Percentiles rank a stretch among this genome's conserved stretches.
Conservation (phyloP, 305 asterid species). For the Fraxinus sp. region DNA sequence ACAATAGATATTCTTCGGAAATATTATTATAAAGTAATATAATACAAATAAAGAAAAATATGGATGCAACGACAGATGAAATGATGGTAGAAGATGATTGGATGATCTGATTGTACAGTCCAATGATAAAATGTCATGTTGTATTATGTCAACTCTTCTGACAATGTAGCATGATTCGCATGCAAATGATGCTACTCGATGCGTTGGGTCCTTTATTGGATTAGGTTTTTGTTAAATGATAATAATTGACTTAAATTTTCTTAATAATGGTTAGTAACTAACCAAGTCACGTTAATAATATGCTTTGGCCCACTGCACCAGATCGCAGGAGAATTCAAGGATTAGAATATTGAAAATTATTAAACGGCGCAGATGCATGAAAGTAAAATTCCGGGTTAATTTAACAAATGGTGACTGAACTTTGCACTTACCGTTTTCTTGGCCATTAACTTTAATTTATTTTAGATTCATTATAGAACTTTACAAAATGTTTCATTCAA, state of each 20-base stretch:
- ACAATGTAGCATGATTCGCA: too few species aligned
- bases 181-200: neutral
- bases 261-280: neutral
- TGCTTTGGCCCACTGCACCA: neutral
- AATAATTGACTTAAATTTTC: neutral
- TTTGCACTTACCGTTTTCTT: too few species aligned
- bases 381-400: neutral
- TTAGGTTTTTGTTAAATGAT: neutral
- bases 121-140: too few species aligned
- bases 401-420: neutral
- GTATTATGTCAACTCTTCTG: too few species aligned
- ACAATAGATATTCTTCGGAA: too few species aligned
- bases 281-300: neutral
- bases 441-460: neutral
- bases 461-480: neutral
- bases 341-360: neutral
- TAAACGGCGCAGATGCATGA: neutral
- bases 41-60: too few species aligned
- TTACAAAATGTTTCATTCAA: neutral
- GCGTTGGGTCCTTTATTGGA: neutral
- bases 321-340: neutral
- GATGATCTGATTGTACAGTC: too few species aligned
- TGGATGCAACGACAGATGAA: too few species aligned
- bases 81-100: too few species aligned
- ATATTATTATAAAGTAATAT: too few species aligned